phyloP scores from a whole-genome alignment of 345 rosid genomes.

The Murraya paniculata region DNA sequence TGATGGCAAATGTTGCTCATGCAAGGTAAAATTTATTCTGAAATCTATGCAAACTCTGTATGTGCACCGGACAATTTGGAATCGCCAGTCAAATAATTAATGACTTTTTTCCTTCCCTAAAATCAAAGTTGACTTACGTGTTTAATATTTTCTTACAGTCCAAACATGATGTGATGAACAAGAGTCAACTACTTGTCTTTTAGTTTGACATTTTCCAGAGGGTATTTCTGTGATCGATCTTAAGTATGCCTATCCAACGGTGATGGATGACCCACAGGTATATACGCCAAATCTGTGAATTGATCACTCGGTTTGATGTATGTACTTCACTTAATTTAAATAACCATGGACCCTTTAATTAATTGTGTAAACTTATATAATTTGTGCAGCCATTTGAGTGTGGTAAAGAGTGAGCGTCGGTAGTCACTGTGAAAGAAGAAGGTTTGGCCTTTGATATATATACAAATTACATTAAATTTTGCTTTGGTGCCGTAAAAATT shows the following conservation, averaged over 20 bases:
- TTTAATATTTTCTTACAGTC: conserved; percentile 37
- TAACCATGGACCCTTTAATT: background rate
- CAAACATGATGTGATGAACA: conserved; percentile 68
- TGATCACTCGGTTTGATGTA: background rate
- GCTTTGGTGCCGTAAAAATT: background rate
- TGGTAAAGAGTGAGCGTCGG: background rate
- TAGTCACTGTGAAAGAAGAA: background rate
- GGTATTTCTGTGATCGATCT: conserved; percentile 75
- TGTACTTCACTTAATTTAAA: background rate
- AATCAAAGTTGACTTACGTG: conserved; percentile 9
- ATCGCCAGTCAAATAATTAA: background rate
- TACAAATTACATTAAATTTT: background rate
- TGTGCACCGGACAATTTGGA: background rate
- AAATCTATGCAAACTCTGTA: background rate
- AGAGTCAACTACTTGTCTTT: conserved; percentile 53
- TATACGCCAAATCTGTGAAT: background rate
- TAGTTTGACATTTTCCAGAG: conserved; percentile 53
- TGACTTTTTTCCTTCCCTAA: background rate
- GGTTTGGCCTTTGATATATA: background rate
- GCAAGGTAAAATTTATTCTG: conserved; percentile 51
- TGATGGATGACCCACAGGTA: conserved; percentile 83
- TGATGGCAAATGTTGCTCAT: conserved; percentile 74
- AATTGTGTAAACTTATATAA: background rate
- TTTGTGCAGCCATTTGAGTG: background rate
- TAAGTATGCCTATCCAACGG: conserved; percentile 76